These are phyloP conservation scores for Dipteronia dyeriana DNA, from an alignment of 345 rosid species.

Conservation along the genomic window DNA sequence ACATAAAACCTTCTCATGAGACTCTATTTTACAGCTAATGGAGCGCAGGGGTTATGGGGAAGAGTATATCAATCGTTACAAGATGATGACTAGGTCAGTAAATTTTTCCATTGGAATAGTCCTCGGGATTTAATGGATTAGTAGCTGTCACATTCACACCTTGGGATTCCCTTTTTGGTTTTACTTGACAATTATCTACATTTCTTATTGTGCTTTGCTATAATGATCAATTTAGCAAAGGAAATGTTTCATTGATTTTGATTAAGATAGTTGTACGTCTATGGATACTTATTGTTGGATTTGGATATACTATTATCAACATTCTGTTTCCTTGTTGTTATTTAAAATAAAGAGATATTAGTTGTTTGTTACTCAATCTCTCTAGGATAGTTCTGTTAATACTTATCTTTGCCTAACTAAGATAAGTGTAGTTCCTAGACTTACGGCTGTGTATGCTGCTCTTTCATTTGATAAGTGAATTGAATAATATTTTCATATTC, in stretches of 20 bases:
- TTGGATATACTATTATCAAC: too few species aligned
- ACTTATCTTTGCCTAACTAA: too few species aligned
- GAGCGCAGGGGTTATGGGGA: constrained; percentile 88
- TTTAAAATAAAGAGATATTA: too few species aligned
- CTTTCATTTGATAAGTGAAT: too few species aligned
- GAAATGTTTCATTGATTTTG: background rate
- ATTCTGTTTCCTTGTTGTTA: too few species aligned
- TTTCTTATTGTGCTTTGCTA: constrained; percentile 1
- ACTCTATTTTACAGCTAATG: constrained; percentile 68
- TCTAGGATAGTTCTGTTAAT: too few species aligned
- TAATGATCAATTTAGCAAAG: constrained; percentile 5
- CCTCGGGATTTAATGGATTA: constrained; percentile 2
- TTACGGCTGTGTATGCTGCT: too few species aligned
- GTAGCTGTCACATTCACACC: background rate
- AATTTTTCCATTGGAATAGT: constrained; percentile 4
- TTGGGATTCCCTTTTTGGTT: background rate
- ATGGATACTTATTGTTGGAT: background rate
- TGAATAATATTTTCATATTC: too few species aligned
- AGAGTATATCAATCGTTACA: constrained; percentile 84
- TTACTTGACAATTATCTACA: constrained; percentile 2
- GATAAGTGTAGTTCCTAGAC: too few species aligned
- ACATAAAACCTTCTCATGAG: constrained; percentile 14
- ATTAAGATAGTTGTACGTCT: background rate
- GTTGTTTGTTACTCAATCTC: too few species aligned
- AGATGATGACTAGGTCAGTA: constrained; percentile 93